These are phyloP conservation scores for Nymphaea thermarum DNA, from an alignment of 164 flowering plant genomes.

Conservation along the genomic window DNA sequence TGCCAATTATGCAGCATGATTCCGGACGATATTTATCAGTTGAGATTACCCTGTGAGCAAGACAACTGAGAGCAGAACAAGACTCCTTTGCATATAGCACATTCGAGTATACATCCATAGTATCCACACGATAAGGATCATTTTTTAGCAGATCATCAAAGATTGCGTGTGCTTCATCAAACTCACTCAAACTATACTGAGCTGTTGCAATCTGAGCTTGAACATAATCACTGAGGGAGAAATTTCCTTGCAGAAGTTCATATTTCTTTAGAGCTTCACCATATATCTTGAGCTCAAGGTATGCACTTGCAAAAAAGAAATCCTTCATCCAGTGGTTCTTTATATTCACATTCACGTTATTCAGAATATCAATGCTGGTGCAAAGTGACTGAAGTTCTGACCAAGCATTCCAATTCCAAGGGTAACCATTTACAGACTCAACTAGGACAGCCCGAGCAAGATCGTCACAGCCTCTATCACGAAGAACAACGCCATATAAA, in stretches of 20 bases:
- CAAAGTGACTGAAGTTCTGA: constrained; percentile 81
- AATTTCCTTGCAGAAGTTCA: constrained; percentile 57
- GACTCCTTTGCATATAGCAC: constrained; percentile 92
- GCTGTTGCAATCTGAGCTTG: constrained; percentile 91
- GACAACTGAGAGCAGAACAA: constrained; percentile 73
- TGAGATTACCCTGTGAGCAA: constrained; percentile 78
- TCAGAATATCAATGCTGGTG: constrained; percentile 53
- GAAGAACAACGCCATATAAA: constrained; percentile 78
- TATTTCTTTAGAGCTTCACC: constrained; percentile 63
- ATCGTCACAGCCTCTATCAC: constrained; percentile 71
- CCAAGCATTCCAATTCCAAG: constrained; percentile 99
- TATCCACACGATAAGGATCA: constrained; percentile 86
- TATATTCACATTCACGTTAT: constrained; percentile 41
- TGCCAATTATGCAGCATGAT: constrained; percentile 95
- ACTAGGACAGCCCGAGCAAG: constrained; percentile 74
- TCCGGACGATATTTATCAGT: constrained; percentile 96
- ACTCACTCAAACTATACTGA: constrained; percentile 79
- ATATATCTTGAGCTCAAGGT: constrained; percentile 89
- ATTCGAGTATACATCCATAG: constrained; percentile 98
- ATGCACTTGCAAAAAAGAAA: constrained; percentile 75
- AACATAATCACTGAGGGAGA: constrained; percentile 68
- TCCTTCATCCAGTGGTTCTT: constrained; percentile 97
- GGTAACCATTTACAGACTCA: constrained; percentile 88
- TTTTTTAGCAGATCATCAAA: constrained; percentile 80
- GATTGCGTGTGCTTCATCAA: constrained; percentile 80